A percentile compares a stretch with the other conserved stretches of the same genome.
Evolutionary conservation across 352 stramenopile species (phyloP).

Genomic region (Phytophthora melonis): DNA sequence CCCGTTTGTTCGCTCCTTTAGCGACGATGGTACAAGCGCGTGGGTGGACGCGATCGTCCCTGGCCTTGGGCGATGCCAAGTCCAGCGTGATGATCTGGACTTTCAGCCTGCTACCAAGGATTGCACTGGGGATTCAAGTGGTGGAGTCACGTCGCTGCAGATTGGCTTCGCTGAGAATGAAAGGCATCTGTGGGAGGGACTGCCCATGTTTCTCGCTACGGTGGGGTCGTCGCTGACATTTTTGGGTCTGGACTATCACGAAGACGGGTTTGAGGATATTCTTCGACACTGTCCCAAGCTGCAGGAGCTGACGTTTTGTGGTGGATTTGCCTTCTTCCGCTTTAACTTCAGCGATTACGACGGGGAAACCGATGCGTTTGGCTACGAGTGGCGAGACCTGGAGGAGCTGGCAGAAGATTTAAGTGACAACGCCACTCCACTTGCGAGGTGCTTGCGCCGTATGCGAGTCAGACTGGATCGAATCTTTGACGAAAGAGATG

Average conservation of each 20-base stretch:
- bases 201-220: not conserved
- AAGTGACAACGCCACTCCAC: not conserved
- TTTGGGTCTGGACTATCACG: slow-evolving; percentile 1
- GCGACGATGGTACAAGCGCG: slow-evolving; percentile 3
- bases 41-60: slow-evolving; percentile 3
- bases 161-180: not conserved
- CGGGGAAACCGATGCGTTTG: not conserved
- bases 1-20: slow-evolving; percentile 2
- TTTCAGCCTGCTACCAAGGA: not conserved
- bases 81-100: not conserved
- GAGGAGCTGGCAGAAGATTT: not conserved
- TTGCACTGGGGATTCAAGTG: not conserved
- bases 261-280: not conserved
- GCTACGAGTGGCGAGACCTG: not conserved
- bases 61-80: slow-evolving; percentile 6
- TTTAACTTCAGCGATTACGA: not conserved
- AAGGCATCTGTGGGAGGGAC: not conserved
- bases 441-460: not conserved
- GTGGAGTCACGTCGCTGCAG: not conserved
- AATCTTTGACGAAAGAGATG: not conserved
- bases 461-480: not conserved
- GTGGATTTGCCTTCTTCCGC: not conserved
- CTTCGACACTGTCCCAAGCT: not conserved
- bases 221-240: not conserved
- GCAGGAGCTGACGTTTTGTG: not conserved